These are phyloP conservation scores for Haplographium delicatum DNA, from an alignment of 495 filamentous ascomycete genomes.

Conservation along the genomic window DNA sequence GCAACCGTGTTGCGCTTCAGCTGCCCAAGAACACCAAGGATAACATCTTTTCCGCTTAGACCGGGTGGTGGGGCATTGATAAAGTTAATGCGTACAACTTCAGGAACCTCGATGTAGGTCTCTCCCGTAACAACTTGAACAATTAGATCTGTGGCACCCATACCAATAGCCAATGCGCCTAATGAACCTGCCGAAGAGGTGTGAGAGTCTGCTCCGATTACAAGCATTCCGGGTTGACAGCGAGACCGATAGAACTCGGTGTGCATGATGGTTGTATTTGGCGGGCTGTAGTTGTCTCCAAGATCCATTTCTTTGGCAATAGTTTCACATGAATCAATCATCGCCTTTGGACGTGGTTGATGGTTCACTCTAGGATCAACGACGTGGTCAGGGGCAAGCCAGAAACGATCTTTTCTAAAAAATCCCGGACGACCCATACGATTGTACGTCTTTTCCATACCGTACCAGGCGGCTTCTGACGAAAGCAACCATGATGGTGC, in stretches of 20 bases:
- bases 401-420: constrained; percentile 44
- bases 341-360: constrained; percentile 28
- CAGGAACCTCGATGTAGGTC: constrained; percentile 43
- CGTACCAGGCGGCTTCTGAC: constrained; percentile 16
- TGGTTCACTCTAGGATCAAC: constrained; percentile 39
- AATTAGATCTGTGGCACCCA: constrained; percentile 41
- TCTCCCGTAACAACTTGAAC: constrained; percentile 40
- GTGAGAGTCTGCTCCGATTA: constrained; percentile 44
- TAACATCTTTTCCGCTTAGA: constrained; percentile 43
- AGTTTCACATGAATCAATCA: constrained; percentile 38
- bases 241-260: constrained; percentile 43
- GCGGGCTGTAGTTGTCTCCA: neutral
- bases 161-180: constrained; percentile 36
- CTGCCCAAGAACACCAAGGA: constrained; percentile 38
- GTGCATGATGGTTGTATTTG: constrained; percentile 36
- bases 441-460: constrained; percentile 36
- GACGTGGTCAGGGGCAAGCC: constrained; percentile 42
- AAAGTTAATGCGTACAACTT: constrained; percentile 34
- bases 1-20: constrained; percentile 44
- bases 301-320: constrained; percentile 7
- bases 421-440: constrained; percentile 32
- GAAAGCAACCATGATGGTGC: neutral
- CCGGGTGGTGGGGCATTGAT: constrained; percentile 30
- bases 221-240: constrained; percentile 39
- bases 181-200: constrained; percentile 40